Evolutionary conservation across 192 early-diverging fungal species (phyloP).

Genomic region (Backusella luteola): DNA sequence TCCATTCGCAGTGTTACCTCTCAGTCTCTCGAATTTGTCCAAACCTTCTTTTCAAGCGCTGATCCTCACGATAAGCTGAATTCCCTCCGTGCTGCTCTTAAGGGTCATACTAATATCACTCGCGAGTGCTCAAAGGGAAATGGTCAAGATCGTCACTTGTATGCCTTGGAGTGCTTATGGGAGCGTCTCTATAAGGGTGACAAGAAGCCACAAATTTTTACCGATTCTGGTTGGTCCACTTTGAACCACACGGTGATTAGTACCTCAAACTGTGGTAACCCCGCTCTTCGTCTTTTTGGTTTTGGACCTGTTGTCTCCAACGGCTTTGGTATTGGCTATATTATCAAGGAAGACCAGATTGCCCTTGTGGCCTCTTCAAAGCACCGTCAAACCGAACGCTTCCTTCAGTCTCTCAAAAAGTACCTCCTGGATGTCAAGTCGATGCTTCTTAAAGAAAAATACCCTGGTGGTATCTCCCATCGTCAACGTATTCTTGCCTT

Average conservation of each 20-base stretch:
- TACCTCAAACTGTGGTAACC: conserved; percentile 65
- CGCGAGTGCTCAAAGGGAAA: conserved; percentile 66
- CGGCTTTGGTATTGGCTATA: conserved; percentile 87
- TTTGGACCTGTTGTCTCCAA: conserved; percentile 80
- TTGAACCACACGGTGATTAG: conserved; percentile 63
- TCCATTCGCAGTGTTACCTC: conserved; percentile 71
- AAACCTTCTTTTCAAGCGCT: conserved; percentile 58
- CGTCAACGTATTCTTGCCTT: conserved; percentile 29
- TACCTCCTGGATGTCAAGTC: conserved; percentile 40
- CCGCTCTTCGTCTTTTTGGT: conserved; percentile 70
- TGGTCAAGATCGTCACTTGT: conserved; percentile 88
- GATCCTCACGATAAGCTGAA: conserved; percentile 40
- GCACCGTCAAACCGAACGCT: conserved; percentile 46
- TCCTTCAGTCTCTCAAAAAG: conserved; percentile 39
- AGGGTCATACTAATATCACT: conserved; percentile 63
- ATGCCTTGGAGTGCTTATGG: conserved; percentile 71
- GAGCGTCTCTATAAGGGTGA: conserved; percentile 30
- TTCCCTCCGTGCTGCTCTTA: conserved; percentile 58
- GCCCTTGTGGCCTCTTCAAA: conserved; percentile 48
- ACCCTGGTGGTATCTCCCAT: conserved; percentile 29
- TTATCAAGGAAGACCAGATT: conserved; percentile 55
- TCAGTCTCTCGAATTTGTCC: conserved; percentile 63
- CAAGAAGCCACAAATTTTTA: conserved; percentile 44
- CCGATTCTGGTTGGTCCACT: conserved; percentile 44
- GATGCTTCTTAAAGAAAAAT: conserved; percentile 37